Evolutionary conservation across 2,329 filamentous ascomycete species (phyloP).

Genomic region (Aspergillus glaucus): DNA sequence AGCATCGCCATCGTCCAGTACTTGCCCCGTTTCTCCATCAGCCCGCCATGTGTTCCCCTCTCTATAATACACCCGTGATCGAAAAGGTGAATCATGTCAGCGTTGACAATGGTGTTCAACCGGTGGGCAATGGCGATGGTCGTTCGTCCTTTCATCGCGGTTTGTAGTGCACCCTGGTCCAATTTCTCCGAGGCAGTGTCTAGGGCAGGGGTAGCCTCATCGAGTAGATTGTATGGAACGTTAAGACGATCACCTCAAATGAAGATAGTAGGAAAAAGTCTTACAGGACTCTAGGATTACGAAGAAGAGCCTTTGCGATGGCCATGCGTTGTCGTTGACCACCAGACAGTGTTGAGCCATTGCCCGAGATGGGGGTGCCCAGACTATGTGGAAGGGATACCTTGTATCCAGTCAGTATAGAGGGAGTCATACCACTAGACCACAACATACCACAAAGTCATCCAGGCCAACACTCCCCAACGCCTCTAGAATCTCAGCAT

Average conservation of each 20-base stretch:
- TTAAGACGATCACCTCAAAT: not conserved
- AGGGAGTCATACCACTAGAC: not conserved
- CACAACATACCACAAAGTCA: slow-evolving; percentile 2
- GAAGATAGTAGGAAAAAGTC: slow-evolving; percentile 3
- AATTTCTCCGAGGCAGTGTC: slow-evolving; percentile 82
- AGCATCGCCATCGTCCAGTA: slow-evolving; percentile 75
- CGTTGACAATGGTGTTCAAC: slow-evolving; percentile 77
- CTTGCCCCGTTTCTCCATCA: slow-evolving; percentile 60
- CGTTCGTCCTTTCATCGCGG: slow-evolving; percentile 51
- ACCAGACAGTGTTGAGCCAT: slow-evolving; percentile 7
- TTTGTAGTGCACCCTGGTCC: slow-evolving; percentile 76
- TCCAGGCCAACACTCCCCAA: slow-evolving; percentile 3
- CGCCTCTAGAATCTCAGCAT: slow-evolving; percentile 18
- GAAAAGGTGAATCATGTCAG: slow-evolving; percentile 88
- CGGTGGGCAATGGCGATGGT: slow-evolving; percentile 70
- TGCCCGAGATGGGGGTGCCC: slow-evolving; percentile 1
- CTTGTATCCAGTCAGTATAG: not conserved
- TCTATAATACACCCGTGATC: slow-evolving; percentile 67
- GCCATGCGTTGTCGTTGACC: slow-evolving; percentile 8
- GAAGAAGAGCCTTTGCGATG: slow-evolving; percentile 24
- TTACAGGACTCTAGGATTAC: slow-evolving; percentile 23
- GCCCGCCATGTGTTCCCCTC: slow-evolving; percentile 69
- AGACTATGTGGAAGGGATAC: slow-evolving; percentile 4
- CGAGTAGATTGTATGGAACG: slow-evolving; percentile 50
- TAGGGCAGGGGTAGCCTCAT: slow-evolving; percentile 80